phyloP scores from a whole-genome alignment of 495 filamentous ascomycete genomes.

The Podospora sp. region DNA sequence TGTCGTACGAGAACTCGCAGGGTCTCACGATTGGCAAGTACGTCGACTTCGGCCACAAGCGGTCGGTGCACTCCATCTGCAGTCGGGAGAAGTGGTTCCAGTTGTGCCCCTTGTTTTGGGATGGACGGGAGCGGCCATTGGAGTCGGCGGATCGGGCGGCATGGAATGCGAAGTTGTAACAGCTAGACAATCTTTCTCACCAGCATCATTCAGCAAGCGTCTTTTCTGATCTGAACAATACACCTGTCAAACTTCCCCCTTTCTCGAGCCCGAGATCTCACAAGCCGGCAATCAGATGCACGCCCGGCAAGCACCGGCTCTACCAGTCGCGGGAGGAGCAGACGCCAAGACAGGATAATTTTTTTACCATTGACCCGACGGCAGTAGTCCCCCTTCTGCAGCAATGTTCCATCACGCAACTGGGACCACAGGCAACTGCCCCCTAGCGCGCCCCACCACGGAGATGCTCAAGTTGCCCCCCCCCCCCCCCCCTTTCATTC shows the following conservation, averaged over 20 bases:
- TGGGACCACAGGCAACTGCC: background rate
- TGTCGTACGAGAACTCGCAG: constrained; percentile 63
- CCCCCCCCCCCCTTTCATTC: background rate
- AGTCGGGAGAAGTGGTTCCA: constrained; percentile 67
- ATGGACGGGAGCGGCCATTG: constrained; percentile 42
- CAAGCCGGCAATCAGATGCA: too few relatives aligned
- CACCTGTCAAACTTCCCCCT: too few relatives aligned
- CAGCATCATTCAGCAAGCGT: too few relatives aligned
- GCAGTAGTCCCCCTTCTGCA: background rate
- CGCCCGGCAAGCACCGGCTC: too few relatives aligned
- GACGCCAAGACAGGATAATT: background rate
- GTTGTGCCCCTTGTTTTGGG: constrained; percentile 53
- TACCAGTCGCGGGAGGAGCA: background rate
- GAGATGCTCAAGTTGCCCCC: background rate
- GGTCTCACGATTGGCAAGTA: constrained; percentile 62
- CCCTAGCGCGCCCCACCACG: background rate
- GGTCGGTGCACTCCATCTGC: constrained; percentile 59
- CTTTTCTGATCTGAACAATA: too few relatives aligned
- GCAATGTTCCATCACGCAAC: background rate
- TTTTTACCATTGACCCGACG: background rate
- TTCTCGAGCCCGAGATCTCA: background rate
- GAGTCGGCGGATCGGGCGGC: constrained; percentile 52
- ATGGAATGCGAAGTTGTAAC: constrained; percentile 52
- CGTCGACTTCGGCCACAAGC: constrained; percentile 64
- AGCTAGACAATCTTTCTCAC: too few relatives aligned